Conservation (phyloP, 2,329 filamentous ascomycete species). For the Fusarium illudens region DNA sequence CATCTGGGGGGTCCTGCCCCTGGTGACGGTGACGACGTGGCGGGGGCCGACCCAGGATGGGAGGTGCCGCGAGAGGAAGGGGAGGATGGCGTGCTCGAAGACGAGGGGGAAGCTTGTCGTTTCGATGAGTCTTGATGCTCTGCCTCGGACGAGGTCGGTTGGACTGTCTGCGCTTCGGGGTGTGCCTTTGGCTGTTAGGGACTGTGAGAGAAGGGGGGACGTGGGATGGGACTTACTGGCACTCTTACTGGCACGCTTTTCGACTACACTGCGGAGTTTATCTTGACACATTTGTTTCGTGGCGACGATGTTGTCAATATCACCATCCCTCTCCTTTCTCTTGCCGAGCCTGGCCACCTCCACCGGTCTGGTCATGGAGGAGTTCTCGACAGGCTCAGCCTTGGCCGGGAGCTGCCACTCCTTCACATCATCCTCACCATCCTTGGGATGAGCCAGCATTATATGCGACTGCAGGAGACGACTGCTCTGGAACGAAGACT, state of each 20-base stretch:
- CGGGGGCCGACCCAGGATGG: slow-evolving; percentile 53
- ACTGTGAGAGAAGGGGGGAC: too few relatives aligned
- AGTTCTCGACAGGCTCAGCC: neutral
- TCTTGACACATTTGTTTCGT: slow-evolving; percentile 50
- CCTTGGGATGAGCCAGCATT: slow-evolving; percentile 46
- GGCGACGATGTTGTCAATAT: slow-evolving; percentile 12
- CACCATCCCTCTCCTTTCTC: slow-evolving; percentile 10
- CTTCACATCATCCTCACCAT: slow-evolving; percentile 25
- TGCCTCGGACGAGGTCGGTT: slow-evolving; percentile 40
- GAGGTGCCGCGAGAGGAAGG: slow-evolving; percentile 53
- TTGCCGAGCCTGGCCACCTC: slow-evolving; percentile 6
- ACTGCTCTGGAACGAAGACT: slow-evolving; percentile 46
- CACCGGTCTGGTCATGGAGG: neutral
- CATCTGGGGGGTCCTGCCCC: slow-evolving; percentile 47
- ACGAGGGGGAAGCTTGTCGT: slow-evolving; percentile 50
- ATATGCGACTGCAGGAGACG: slow-evolving; percentile 52
- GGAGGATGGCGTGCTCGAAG: slow-evolving; percentile 55
- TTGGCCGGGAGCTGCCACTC: slow-evolving; percentile 41
- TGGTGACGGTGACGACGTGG: slow-evolving; percentile 51
- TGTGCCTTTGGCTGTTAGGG: slow-evolving; percentile 35
- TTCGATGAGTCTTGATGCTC: slow-evolving; percentile 45
- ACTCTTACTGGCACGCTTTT: slow-evolving; percentile 47
- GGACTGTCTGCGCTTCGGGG: slow-evolving; percentile 46
- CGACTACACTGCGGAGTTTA: slow-evolving; percentile 46
- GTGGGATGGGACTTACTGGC: slow-evolving; percentile 31